Conservation (phyloP, 2,329 filamentous ascomycete genomes). For the Fusarium miscanthi region DNA sequence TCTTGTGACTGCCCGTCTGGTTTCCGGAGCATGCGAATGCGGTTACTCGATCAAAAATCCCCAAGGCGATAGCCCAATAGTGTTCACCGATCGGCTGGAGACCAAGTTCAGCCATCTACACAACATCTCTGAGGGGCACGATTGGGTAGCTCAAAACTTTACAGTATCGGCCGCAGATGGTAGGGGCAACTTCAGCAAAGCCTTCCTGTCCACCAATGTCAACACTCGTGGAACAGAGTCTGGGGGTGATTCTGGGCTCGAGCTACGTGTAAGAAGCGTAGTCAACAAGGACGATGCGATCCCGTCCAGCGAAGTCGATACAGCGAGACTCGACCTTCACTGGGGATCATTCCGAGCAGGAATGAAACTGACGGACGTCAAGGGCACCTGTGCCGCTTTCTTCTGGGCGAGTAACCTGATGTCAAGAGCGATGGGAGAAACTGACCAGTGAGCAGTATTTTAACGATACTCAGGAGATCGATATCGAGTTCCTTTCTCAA, state of each 20-base stretch:
- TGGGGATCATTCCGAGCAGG: constrained; percentile 76
- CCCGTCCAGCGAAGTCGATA: constrained; percentile 72
- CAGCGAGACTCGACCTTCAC: constrained; percentile 69
- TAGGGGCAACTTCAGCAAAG: constrained; percentile 74
- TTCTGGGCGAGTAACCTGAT: constrained; percentile 72
- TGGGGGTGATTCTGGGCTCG: constrained; percentile 58
- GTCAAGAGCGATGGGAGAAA: not conserved
- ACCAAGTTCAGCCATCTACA: constrained; percentile 74
- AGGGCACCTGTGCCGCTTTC: constrained; percentile 81
- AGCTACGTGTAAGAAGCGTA: constrained; percentile 64
- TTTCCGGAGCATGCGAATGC: constrained; percentile 71
- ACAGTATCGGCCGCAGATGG: constrained; percentile 68
- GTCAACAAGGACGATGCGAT: constrained; percentile 62
- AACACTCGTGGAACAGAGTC: constrained; percentile 50
- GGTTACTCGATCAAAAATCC: constrained; percentile 70
- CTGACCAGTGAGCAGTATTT: constrained; percentile 65
- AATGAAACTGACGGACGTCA: constrained; percentile 70
- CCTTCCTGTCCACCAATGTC: constrained; percentile 68
- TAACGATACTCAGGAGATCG: constrained; percentile 83
- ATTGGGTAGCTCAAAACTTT: constrained; percentile 77
- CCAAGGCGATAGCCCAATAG: constrained; percentile 53
- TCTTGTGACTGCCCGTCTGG: constrained; percentile 25
- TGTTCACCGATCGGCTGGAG: constrained; percentile 78
- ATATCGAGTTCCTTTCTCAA: constrained; percentile 80
- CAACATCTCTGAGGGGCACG: constrained; percentile 60